A percentile compares a stretch with the other conserved stretches of the same genome.
Conservation (phyloP, 2,329 filamentous ascomycete species). For the Pestalotiopsis sp. region DNA sequence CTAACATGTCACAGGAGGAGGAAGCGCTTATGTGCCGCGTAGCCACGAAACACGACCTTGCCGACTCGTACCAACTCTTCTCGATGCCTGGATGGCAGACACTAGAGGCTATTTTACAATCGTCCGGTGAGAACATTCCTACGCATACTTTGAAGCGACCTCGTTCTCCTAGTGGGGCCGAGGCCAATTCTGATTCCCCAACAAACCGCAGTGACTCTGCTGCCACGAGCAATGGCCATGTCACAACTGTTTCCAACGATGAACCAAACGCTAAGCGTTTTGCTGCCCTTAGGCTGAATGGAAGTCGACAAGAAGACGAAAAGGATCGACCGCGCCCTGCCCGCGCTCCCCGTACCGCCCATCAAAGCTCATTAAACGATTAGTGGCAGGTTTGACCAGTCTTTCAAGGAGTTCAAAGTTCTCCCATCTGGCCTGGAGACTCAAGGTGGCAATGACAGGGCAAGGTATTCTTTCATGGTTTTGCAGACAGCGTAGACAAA, state of each 20-base stretch:
- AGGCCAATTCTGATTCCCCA: slow-evolving; percentile 18
- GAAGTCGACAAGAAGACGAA: slow-evolving; percentile 17
- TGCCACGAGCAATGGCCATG: slow-evolving; percentile 6
- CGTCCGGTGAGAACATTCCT: slow-evolving; percentile 93
- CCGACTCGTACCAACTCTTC: slow-evolving; percentile 79
- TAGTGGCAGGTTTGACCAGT: no score
- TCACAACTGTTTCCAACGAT: slow-evolving; percentile 23
- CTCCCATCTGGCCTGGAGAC: no score
- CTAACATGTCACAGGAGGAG: slow-evolving; percentile 67
- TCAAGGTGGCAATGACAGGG: no score
- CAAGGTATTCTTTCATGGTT: no score
- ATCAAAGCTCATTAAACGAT: neutral
- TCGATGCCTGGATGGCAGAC: slow-evolving; percentile 93
- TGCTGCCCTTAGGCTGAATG: slow-evolving; percentile 37
- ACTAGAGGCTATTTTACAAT: slow-evolving; percentile 87
- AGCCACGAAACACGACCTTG: slow-evolving; percentile 76
- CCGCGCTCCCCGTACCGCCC: neutral
- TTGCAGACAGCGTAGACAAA: no score
- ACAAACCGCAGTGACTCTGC: slow-evolving; percentile 1
- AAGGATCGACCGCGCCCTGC: slow-evolving; percentile 3
- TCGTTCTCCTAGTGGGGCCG: slow-evolving; percentile 40
- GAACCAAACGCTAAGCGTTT: slow-evolving; percentile 37
- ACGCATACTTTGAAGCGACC: slow-evolving; percentile 56
- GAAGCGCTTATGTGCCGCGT: slow-evolving; percentile 82
- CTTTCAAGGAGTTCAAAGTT: no score